Conservation (phyloP, 2,329 filamentous ascomycete species). For the Emmonsiellopsis sp. region DNA sequence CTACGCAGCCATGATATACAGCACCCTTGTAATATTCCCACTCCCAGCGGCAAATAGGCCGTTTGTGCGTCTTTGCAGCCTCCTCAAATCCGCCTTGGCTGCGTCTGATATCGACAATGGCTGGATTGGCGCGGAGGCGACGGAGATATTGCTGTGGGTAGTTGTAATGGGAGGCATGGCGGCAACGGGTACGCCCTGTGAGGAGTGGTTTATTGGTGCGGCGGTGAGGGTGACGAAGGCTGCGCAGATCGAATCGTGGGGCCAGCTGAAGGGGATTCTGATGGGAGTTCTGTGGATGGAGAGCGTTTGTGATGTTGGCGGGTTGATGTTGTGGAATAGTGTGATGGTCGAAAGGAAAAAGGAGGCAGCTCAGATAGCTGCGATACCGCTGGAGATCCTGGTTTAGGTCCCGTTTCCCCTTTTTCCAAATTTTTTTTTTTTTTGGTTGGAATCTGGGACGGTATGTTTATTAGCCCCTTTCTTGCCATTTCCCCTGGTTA, state of each 20-base stretch:
- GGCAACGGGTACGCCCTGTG: constrained; percentile 20
- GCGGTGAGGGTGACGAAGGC: constrained; percentile 15
- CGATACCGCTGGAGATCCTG: no score
- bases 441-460: no score
- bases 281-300: constrained; percentile 27
- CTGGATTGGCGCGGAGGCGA: constrained; percentile 13
- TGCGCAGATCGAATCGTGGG: constrained; percentile 18
- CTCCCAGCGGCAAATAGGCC: constrained; percentile 29
- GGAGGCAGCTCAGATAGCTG: background rate
- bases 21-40: constrained; percentile 31
- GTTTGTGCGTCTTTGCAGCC: constrained; percentile 19
- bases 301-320: constrained; percentile 23
- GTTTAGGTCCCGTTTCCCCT: no score
- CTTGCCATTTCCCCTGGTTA: no score
- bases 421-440: no score
- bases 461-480: no score
- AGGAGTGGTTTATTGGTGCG: constrained; percentile 24
- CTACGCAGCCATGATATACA: constrained; percentile 27
- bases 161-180: constrained; percentile 30
- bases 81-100: constrained; percentile 19
- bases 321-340: constrained; percentile 18
- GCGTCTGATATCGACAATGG: constrained; percentile 12
- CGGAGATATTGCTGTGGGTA: constrained; percentile 25
- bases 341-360: background rate
- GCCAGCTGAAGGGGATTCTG: constrained; percentile 17